Percentiles rank a stretch among this genome's conserved stretches.
These are phyloP conservation scores for Aplosporella prunicola DNA, from an alignment of 2,329 filamentous ascomycete species.

Conservation along the genomic window DNA sequence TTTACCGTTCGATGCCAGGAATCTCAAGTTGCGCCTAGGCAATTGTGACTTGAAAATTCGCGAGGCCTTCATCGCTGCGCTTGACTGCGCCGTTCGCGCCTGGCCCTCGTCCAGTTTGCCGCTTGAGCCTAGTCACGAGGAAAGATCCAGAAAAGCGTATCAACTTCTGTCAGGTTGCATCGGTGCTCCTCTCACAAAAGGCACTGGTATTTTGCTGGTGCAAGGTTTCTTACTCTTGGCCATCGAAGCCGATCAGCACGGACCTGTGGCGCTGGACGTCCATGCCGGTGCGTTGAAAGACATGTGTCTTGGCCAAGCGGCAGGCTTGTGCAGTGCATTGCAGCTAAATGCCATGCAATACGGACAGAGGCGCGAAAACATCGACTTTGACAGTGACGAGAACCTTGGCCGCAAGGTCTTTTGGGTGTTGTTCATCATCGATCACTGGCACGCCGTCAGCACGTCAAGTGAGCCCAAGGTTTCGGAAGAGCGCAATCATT, in stretches of 20 bases:
- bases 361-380: slow-evolving; percentile 2
- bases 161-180: slow-evolving; percentile 18
- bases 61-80: slow-evolving; percentile 26
- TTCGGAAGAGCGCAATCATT: slow-evolving; percentile 21
- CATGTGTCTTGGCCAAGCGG: slow-evolving; percentile 4
- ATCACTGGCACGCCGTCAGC: slow-evolving; percentile 28
- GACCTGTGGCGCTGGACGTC: slow-evolving; percentile 19
- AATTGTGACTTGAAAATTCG: slow-evolving; percentile 26
- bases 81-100: slow-evolving; percentile 26
- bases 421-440: slow-evolving; percentile 28
- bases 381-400: slow-evolving; percentile 24
- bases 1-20: slow-evolving; percentile 23
- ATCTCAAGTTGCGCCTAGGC: slow-evolving; percentile 23
- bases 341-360: slow-evolving; percentile 2
- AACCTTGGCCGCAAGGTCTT: slow-evolving; percentile 24
- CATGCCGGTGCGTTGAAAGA: slow-evolving; percentile 21
- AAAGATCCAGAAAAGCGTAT: slow-evolving; percentile 14
- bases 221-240: slow-evolving; percentile 20
- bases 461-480: slow-evolving; percentile 25
- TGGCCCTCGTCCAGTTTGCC: slow-evolving; percentile 18
- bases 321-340: background rate
- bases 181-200: slow-evolving; percentile 23
- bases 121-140: slow-evolving; percentile 5
- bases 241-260: slow-evolving; percentile 25
- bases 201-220: slow-evolving; percentile 26